Conservation (phyloP, 805 yeast species). For the Wickerhamia fluorescens region DNA sequence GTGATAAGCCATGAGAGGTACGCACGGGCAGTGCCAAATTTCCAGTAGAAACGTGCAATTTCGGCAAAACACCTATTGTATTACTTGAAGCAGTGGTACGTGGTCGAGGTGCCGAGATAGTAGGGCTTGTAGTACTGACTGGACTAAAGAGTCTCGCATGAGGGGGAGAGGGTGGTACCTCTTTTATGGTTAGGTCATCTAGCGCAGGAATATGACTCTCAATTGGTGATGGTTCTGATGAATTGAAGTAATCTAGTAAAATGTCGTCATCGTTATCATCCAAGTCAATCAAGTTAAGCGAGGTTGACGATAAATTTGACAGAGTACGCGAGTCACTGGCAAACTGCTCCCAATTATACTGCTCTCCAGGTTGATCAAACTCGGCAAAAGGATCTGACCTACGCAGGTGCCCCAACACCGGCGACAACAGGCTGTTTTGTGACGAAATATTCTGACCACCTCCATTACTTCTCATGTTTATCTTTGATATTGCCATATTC, state of each 20-base stretch:
- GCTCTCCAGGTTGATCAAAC: constrained; percentile 28
- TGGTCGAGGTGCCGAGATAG: constrained; percentile 2
- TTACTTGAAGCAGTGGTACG: not conserved
- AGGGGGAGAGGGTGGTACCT: constrained; percentile 11
- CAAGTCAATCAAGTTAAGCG: constrained; percentile 65
- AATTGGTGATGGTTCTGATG: constrained; percentile 2
- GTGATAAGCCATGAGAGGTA: too few relatives aligned
- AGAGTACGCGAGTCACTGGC: constrained; percentile 3
- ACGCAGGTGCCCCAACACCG: too few relatives aligned
- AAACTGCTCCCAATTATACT: constrained; percentile 5
- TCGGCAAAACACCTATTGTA: too few relatives aligned
- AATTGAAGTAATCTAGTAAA: constrained; percentile 4
- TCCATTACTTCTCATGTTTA: too few relatives aligned
- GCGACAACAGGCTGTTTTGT: too few relatives aligned
- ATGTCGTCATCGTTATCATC: constrained; percentile 25
- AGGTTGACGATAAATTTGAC: constrained; percentile 7
- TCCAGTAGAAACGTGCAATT: too few relatives aligned
- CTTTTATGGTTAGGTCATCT: constrained; percentile 17
- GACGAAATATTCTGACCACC: too few relatives aligned
- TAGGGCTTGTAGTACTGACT: not conserved
- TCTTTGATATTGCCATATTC: constrained; percentile 23
- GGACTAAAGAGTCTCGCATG: constrained; percentile 1
- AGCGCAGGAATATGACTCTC: constrained; percentile 9
- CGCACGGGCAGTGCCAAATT: too few relatives aligned
- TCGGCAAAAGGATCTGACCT: too few relatives aligned